Evolutionary conservation across 2,329 filamentous ascomycete genomes (phyloP).

Genomic region (Aspergillus sergii): DNA sequence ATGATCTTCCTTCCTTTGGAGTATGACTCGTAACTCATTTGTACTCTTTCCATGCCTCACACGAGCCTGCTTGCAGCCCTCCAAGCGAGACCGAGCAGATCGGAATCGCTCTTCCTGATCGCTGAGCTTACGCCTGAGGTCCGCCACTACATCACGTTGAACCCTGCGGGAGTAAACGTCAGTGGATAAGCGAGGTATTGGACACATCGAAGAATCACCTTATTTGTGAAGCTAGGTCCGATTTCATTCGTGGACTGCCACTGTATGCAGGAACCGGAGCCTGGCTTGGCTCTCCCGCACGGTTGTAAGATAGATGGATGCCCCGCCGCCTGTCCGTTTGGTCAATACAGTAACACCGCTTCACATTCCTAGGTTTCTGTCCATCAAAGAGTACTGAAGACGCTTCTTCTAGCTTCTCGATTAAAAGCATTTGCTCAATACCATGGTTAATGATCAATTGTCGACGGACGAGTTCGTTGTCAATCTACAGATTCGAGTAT

Average conservation of each 20-base stretch:
- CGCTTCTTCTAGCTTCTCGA: conserved; percentile 69
- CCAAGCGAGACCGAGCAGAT: conserved; percentile 51
- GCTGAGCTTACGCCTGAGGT: conserved; percentile 59
- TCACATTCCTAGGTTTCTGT: conserved; percentile 68
- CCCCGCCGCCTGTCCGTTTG: conserved; percentile 66
- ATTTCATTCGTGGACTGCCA: conserved; percentile 72
- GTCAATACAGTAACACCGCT: conserved; percentile 65
- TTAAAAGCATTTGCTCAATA: conserved; percentile 83
- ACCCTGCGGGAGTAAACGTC: conserved; percentile 32
- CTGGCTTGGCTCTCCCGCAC: conserved; percentile 52
- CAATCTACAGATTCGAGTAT: conserved; percentile 58
- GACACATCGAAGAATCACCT: conserved; percentile 35
- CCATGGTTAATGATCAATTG: conserved; percentile 79
- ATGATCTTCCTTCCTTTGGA: conserved; percentile 63
- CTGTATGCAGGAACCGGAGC: conserved; percentile 57
- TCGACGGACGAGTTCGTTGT: conserved; percentile 75
- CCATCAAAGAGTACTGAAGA: conserved; percentile 68
- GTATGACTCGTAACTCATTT: conserved; percentile 55
- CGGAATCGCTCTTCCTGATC: conserved; percentile 55
- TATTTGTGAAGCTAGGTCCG: conserved; percentile 71
- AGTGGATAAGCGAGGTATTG: not conserved
- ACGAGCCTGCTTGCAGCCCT: conserved; percentile 54
- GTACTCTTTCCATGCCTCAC: conserved; percentile 52
- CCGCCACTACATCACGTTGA: conserved; percentile 52
- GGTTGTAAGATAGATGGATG: conserved; percentile 58